Base-by-base conservation (phyloP, 176 grass and related monocot species). In the Juncus inflexus region DNA sequence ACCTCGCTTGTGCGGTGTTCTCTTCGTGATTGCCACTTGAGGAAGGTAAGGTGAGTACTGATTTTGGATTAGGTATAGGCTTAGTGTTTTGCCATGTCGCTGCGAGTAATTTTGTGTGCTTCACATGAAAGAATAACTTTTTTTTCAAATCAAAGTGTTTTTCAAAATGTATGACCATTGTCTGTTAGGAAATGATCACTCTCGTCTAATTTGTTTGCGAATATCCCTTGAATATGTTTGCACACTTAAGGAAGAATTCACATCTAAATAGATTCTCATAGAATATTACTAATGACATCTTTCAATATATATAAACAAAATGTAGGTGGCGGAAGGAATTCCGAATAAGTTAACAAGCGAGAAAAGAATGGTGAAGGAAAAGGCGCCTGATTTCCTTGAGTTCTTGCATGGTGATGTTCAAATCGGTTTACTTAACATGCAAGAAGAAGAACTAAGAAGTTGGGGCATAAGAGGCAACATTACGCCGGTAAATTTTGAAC, bases 21-120 rank as follows among this genome's bases (percentile, higher is more conserved):
- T 80, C 75, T 81, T 58, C 79, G 66, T 62, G 82, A 81, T 74
- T 77, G 81, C 45, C 87, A 76, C 74, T 74, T 79, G 67, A 81
- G 82, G 77, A 91, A 91, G 88, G 92, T 97, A 97, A 89, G 92
- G 92, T 97, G 83, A 81, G 87, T 75, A 43, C 9, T 54, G 5
- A 42, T 11, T 42, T 71, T 71, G n/a, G 53, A 11, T 70, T 70
- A 41, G 9, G 42, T 7, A 14, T 56, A 2, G 14, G 54, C 13
- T 28, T 71, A 47, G 9, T 16, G 4, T 36, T 41, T 37, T 28
- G 0, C 19, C 19, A 28, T 28, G 19, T 28, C 19, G 19, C 19
- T 28, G 19, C 28, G 37, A 19, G 42, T 19, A 12, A 14, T 15
- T 60, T 2, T 11, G 42, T 50, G 47, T 50, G 0, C 0, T n/a